Percentiles rank a stretch among this genome's conserved stretches.
Evolutionary conservation across 345 rosid genomes (phyloP).

Genomic region (Dipteronia dyeriana): DNA sequence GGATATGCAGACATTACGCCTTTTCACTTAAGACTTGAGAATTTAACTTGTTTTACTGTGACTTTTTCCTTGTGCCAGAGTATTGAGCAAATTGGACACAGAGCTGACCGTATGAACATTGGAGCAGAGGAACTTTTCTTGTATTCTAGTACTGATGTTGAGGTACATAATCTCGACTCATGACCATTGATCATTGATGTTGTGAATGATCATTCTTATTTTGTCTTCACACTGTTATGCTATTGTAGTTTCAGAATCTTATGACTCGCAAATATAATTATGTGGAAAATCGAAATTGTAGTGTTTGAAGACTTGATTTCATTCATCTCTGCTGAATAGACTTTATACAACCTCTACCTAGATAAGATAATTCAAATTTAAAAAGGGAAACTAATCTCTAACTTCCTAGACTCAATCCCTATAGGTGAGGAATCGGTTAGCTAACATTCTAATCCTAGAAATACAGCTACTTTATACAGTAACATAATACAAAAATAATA

Average conservation of each 20-base stretch:
- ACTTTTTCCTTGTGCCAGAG: constrained; percentile 52
- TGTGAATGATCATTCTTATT: background rate
- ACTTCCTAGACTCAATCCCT: too few species aligned
- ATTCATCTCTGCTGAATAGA: too few species aligned
- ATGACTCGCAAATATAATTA: background rate
- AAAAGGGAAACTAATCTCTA: too few species aligned
- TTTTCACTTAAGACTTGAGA: background rate
- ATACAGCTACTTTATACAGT: too few species aligned
- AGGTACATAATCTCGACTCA: constrained; percentile 43
- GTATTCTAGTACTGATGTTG: constrained; percentile 86
- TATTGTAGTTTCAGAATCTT: background rate
- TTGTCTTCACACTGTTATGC: background rate
- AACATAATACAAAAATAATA: too few species aligned
- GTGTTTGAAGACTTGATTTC: too few species aligned
- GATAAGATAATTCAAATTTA: too few species aligned
- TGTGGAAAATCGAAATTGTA: too few species aligned
- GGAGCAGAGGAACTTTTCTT: constrained; percentile 65
- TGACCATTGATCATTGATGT: background rate
- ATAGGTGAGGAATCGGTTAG: too few species aligned
- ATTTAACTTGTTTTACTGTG: background rate
- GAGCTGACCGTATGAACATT: constrained; percentile 81
- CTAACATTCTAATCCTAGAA: too few species aligned
- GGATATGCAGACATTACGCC: background rate
- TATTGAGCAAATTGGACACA: constrained; percentile 84
- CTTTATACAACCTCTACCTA: too few species aligned